These are phyloP conservation scores for Venturiaceae sp. DNA, from an alignment of 2,329 filamentous ascomycete species.

Conservation along the genomic window DNA sequence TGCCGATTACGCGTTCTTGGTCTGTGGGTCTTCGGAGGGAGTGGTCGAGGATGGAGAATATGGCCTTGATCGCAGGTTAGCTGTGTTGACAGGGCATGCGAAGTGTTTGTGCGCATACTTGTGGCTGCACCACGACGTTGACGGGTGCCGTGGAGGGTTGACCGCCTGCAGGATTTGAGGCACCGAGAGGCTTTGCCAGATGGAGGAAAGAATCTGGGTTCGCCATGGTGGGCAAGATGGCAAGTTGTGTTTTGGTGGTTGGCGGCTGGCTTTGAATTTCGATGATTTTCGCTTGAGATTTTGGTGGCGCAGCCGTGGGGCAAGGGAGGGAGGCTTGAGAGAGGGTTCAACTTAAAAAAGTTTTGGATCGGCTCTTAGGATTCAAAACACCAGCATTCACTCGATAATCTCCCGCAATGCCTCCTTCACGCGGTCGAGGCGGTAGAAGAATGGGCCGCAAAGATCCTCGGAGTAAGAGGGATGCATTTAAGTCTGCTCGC, in stretches of 20 bases:
- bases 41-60: conserved; percentile 72
- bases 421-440: conserved; percentile 19
- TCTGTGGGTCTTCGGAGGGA: conserved; percentile 84
- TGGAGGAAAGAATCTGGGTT: conserved; percentile 83
- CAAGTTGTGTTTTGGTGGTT: conserved; percentile 8
- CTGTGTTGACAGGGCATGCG: not conserved
- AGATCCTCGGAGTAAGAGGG: not conserved
- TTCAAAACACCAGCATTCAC: not conserved
- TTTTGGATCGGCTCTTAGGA: not conserved
- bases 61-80: conserved; percentile 33
- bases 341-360: not conserved
- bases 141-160: conserved; percentile 84
- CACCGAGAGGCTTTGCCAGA: conserved; percentile 83
- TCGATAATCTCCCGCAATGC: conserved; percentile 15
- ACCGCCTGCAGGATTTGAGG: conserved; percentile 58
- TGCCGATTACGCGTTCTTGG: conserved; percentile 93
- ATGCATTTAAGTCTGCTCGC: conserved; percentile 15
- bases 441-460: conserved; percentile 10
- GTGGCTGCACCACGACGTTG: conserved; percentile 88
- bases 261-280: conserved; percentile 5
- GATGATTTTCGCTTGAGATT: conserved; percentile 7
- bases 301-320: conserved; percentile 18
- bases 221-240: conserved; percentile 58
- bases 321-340: conserved; percentile 9
- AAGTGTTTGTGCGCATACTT: conserved; percentile 47